phyloP scores from a whole-genome alignment of 768 basidiomycete genomes.

The Mycena indigotica region DNA sequence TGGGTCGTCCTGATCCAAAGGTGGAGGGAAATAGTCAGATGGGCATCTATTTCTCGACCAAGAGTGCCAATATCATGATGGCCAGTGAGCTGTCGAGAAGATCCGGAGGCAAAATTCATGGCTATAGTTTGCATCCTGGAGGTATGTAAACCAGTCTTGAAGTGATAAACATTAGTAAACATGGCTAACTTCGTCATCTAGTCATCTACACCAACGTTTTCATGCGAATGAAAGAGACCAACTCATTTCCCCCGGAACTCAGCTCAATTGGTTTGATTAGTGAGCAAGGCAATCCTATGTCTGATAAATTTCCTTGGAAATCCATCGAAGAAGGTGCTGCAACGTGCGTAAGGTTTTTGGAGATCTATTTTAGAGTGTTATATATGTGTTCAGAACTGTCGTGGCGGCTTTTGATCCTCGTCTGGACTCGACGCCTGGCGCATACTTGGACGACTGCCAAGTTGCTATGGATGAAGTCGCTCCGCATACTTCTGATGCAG shows the following conservation, averaged over 20 bases:
- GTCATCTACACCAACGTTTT: conserved; percentile 12
- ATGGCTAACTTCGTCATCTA: not conserved
- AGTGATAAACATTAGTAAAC: too few relatives aligned
- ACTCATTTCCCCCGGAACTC: not conserved
- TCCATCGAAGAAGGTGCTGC: conserved; percentile 9
- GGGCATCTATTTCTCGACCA: conserved; percentile 1
- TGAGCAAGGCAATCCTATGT: not conserved
- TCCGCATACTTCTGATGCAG: conserved; percentile 5
- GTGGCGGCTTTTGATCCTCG: conserved; percentile 10
- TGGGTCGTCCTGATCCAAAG: not conserved
- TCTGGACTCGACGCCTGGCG: not conserved
- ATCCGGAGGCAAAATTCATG: not conserved
- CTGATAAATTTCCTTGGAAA: conserved; percentile 3
- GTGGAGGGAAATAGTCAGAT: not conserved
- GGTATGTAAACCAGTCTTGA: not conserved
- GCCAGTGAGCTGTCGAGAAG: not conserved
- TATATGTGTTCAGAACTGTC: not conserved
- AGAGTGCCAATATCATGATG: conserved; percentile 6
- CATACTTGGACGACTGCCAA: conserved; percentile 3
- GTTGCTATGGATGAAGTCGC: not conserved
- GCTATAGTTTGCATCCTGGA: conserved; percentile 3
- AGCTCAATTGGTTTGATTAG: not conserved
- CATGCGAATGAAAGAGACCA: not conserved
- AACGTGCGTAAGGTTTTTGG: not conserved
- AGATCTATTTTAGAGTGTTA: not conserved